Base-by-base conservation (phyloP, 2,329 filamentous ascomycete species). In the Cladosporium phlei region DNA sequence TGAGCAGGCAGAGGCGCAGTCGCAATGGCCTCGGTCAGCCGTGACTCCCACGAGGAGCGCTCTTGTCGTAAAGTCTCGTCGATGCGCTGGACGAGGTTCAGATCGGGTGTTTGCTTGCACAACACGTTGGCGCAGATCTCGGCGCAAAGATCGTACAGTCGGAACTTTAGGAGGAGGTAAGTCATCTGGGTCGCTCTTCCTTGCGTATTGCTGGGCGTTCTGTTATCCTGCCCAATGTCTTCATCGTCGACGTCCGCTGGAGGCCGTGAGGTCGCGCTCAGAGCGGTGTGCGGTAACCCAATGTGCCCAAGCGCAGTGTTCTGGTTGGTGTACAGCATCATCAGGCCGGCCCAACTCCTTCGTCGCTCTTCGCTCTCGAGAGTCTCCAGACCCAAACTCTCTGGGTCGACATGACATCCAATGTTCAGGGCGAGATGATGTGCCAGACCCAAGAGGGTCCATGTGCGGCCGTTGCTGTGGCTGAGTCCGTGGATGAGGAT, bases 351-450 rank as follows among this genome's bases (percentile, higher is more conserved):
- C 68, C 67, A 70, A 19, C 61, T 62, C 16, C 68, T 61, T 14
- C 68, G 60, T 33, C 67, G 57, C 47, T 69, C 62, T 50, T 70
- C 68, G 10, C 60, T 59, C 52, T 68, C 62, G 5, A 70, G 57
- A 2, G 58, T 48, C 10, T 59, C 60, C 1, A 70, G 54, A 2
- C 52, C 50, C 27, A 69, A 67, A 25, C 60, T 54, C 16, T 64
- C 61, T 8, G 67, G 66, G 35, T 70, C 68, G 10, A 70, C 55
- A 49, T 70, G 68, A 29, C 66, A 69, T 5, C 68, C 68, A 58
- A 70, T 66, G 0, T 62, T 62, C 28, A 68, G 62, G n/a, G 66
- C 66, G 30, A 69, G 62, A 44, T 70, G 62, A 32, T 68, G 61
- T 2, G 66, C 64, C 27, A 66, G 60, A 8, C 68, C 68, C 8